phyloP scores from a whole-genome alignment of 495 filamentous ascomycete species.

The Acidomyces sp. region DNA sequence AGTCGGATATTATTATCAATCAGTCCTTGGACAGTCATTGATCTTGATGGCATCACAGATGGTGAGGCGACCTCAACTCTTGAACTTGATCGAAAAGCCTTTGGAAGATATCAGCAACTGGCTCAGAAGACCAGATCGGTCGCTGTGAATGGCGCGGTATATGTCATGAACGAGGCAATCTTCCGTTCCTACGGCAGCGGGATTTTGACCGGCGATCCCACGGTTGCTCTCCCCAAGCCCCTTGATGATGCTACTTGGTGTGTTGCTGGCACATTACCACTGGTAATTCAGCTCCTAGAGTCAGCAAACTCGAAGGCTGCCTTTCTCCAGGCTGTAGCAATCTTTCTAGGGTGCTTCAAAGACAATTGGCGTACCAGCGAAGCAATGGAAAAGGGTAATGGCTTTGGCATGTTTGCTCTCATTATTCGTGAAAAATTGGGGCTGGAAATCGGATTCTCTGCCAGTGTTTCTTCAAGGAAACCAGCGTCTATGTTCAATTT shows the following conservation, averaged over 20 bases:
- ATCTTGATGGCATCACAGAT: conserved; percentile 54
- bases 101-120: conserved; percentile 11
- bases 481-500: conserved; percentile 18
- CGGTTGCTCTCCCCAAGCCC: conserved; percentile 62
- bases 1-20: conserved; percentile 73
- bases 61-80: conserved; percentile 62
- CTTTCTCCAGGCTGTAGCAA: conserved; percentile 63
- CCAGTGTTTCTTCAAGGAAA: conserved; percentile 13
- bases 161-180: conserved; percentile 80
- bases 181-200: conserved; percentile 63
- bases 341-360: conserved; percentile 69
- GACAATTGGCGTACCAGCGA: conserved; percentile 96
- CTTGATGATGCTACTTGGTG: conserved; percentile 91
- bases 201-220: conserved; percentile 71
- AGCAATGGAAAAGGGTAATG: conserved; percentile 92
- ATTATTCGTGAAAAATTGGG: conserved; percentile 66
- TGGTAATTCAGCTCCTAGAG: conserved; percentile 73
- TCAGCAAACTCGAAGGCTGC: conserved; percentile 52
- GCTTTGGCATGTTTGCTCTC: conserved; percentile 74
- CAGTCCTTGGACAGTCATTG: conserved; percentile 59
- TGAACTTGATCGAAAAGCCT: conserved; percentile 50
- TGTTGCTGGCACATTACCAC: conserved; percentile 71
- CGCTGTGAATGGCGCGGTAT: conserved; percentile 76
- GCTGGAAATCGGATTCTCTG: conserved; percentile 27
- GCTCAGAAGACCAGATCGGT: conserved; percentile 65